phyloP scores from a whole-genome alignment of 2,329 filamentous ascomycete genomes.

The Alternaria conjuncta region DNA sequence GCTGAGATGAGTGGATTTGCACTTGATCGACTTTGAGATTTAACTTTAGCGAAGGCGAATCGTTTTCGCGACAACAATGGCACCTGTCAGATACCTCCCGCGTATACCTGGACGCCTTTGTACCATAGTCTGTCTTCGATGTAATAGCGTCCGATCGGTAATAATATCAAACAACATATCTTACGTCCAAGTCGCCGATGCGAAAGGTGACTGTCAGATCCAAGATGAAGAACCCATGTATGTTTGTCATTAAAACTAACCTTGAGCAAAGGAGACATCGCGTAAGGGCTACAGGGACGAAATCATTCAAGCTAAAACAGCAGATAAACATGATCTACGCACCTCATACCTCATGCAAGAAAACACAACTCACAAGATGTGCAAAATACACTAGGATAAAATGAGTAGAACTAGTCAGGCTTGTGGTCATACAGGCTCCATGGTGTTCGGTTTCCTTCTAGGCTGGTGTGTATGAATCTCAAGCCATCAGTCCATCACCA shows the following conservation, averaged over 20 bases:
- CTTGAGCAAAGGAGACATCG: neutral
- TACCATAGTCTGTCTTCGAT: neutral
- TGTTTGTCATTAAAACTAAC: neutral
- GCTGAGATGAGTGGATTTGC: neutral
- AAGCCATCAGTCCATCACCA: neutral
- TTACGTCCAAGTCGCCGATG: neutral
- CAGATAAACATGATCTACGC: neutral
- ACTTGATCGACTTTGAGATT: neutral
- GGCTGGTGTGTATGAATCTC: neutral
- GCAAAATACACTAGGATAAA: neutral
- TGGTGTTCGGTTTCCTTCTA: fast-evolving
- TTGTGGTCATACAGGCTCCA: neutral
- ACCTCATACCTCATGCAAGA: neutral
- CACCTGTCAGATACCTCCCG: neutral
- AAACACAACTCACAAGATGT: neutral
- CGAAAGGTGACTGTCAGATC: fast-evolving
- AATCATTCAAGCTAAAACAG: neutral
- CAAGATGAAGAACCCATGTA: neutral
- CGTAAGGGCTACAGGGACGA: neutral
- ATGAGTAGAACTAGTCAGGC: neutral
- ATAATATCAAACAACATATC: neutral
- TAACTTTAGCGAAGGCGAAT: neutral
- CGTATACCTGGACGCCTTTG: neutral
- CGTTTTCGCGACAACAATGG: neutral
- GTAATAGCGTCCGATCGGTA: neutral